Conservation (phyloP, 345 rosid genomes). For the Boechera divaricarpa region DNA sequence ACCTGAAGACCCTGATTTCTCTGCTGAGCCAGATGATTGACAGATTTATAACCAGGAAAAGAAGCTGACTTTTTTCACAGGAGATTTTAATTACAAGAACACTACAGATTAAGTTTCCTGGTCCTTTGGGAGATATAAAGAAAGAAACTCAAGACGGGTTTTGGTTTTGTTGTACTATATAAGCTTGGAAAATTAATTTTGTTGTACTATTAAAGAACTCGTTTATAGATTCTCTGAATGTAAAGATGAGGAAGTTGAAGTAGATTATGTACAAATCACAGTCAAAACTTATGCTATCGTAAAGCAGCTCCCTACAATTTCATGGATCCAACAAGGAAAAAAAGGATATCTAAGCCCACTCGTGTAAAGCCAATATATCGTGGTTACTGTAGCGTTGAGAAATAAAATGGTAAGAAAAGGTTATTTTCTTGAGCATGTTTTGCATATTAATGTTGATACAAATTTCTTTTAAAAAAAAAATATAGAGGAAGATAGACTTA, state of each 20-base stretch:
- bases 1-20: conserved; percentile 91
- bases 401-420: not conserved
- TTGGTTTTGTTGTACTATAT: conserved; percentile 34
- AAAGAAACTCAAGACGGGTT: conserved; percentile 4
- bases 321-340: not conserved
- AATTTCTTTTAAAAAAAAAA: too few relatives aligned
- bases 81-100: conserved; percentile 30
- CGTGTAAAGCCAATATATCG: not conserved
- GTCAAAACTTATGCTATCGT: not conserved
- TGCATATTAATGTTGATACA: not conserved
- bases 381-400: not conserved
- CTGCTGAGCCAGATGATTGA: conserved; percentile 56
- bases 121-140: conserved; percentile 14
- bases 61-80: conserved; percentile 16
- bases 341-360: not conserved
- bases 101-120: conserved; percentile 4
- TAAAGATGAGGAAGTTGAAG: not conserved
- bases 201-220: not conserved
- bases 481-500: not conserved
- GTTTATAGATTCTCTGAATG: not conserved
- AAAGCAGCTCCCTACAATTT: not conserved
- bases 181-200: conserved; percentile 19
- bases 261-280: not conserved
- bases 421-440: not conserved
- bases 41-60: not conserved